These are phyloP conservation scores for Aspergillus haitiensis DNA, from an alignment of 495 filamentous ascomycete species.

Conservation along the genomic window DNA sequence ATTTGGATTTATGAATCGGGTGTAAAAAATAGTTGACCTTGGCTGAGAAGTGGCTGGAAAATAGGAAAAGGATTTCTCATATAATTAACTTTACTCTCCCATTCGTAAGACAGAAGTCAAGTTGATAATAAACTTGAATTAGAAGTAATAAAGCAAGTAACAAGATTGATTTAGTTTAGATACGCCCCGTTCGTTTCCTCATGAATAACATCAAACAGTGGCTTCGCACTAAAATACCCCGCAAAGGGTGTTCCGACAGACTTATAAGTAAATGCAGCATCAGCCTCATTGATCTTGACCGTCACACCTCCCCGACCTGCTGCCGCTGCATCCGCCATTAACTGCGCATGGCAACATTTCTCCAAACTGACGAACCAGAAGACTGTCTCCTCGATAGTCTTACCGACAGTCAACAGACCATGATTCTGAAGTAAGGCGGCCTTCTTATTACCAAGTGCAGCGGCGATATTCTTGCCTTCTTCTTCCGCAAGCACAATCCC, in stretches of 20 bases:
- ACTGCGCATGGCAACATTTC: conserved; percentile 72
- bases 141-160: background rate
- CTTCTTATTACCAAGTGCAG: conserved; percentile 64
- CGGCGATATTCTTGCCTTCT: conserved; percentile 68
- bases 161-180: conserved; percentile 35
- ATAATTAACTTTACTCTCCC: background rate
- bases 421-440: conserved; percentile 73
- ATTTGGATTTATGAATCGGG: too few relatives aligned
- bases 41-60: too few relatives aligned
- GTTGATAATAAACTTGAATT: background rate
- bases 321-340: conserved; percentile 75
- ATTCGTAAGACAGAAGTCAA: background rate
- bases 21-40: too few relatives aligned
- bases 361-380: conserved; percentile 78
- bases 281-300: conserved; percentile 65
- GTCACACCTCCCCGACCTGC: conserved; percentile 62
- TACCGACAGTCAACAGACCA: conserved; percentile 58
- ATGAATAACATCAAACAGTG: conserved; percentile 72
- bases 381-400: conserved; percentile 58
- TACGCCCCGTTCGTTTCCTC: conserved; percentile 62
- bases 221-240: conserved; percentile 72
- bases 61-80: too few relatives aligned
- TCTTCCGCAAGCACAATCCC: conserved; percentile 71
- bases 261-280: conserved; percentile 67
- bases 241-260: conserved; percentile 60